Evolutionary conservation across 495 filamentous ascomycete species (phyloP).

Genomic region (Xylaria nigripes): DNA sequence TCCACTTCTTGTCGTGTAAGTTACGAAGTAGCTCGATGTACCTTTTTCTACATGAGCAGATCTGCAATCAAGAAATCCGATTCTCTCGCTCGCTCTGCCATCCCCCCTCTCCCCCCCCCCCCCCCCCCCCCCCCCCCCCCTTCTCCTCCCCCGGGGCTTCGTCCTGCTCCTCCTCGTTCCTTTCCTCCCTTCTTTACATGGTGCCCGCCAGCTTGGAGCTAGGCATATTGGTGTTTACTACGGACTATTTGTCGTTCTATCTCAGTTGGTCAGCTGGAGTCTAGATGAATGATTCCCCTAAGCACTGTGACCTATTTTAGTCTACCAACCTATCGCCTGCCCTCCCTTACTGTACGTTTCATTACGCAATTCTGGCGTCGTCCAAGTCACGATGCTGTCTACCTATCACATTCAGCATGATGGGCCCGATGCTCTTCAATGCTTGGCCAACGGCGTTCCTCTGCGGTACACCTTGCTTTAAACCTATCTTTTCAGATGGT

Average conservation of each 20-base stretch:
- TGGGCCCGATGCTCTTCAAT: slow-evolving; percentile 27
- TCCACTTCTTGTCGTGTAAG: slow-evolving; percentile 28
- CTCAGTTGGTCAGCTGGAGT: slow-evolving; percentile 7
- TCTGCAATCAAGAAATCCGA: slow-evolving; percentile 30
- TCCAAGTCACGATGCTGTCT: slow-evolving; percentile 16
- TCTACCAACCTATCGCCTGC: not conserved
- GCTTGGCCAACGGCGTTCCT: slow-evolving; percentile 6
- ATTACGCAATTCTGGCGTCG: slow-evolving; percentile 13
- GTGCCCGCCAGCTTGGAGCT: slow-evolving; percentile 20
- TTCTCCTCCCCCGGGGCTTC: not conserved
- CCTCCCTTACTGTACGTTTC: slow-evolving; percentile 7
- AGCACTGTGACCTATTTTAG: not conserved
- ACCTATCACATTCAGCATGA: slow-evolving; percentile 31
- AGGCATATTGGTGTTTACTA: no score
- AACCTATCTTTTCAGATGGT: slow-evolving; percentile 15
- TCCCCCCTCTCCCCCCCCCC: slow-evolving; percentile 3
- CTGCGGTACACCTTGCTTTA: slow-evolving; percentile 17
- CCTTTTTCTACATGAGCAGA: slow-evolving; percentile 9
- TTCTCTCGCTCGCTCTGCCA: slow-evolving; percentile 20
- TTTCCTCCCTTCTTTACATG: slow-evolving; percentile 25
- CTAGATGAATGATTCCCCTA: not conserved
- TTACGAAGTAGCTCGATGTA: slow-evolving; percentile 21
- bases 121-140: slow-evolving; percentile 7
- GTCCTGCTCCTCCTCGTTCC: slow-evolving; percentile 27
- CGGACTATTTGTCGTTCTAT: slow-evolving; percentile 15